phyloP scores from a whole-genome alignment of 1,284 basidiomycete genomes.

The Cutaneotrichosporon curvatum region DNA sequence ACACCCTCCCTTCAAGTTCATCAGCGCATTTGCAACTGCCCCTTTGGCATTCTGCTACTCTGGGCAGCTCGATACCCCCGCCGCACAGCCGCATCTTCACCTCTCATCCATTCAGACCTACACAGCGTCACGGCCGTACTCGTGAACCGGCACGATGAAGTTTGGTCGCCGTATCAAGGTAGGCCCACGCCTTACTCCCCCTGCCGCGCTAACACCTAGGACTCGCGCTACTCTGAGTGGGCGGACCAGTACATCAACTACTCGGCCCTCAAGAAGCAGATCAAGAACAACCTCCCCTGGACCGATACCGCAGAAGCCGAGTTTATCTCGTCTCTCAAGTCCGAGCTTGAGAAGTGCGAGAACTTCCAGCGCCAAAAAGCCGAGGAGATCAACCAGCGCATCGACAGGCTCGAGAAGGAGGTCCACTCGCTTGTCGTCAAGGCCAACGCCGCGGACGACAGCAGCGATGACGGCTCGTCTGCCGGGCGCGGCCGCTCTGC shows the following conservation, averaged over 20 bases:
- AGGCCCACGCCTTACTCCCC: constrained; percentile 22
- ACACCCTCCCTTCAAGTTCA: too few species aligned
- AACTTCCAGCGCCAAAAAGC: constrained; percentile 92
- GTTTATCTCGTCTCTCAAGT: constrained; percentile 70
- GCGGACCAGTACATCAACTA: constrained; percentile 84
- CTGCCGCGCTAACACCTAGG: constrained; percentile 49
- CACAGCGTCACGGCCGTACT: too few species aligned
- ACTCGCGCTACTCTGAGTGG: constrained; percentile 82
- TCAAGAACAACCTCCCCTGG: constrained; percentile 64
- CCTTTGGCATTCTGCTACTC: too few species aligned
- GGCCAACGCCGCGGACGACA: constrained; percentile 32
- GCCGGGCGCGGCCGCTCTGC: constrained; percentile 15
- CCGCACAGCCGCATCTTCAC: too few species aligned
- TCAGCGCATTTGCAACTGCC: too few species aligned
- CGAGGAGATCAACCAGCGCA: constrained; percentile 69
- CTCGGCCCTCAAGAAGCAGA: constrained; percentile 75
- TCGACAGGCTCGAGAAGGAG: constrained; percentile 69
- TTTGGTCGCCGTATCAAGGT: constrained; percentile 84
- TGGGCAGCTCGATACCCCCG: too few species aligned
- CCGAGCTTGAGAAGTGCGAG: constrained; percentile 91
- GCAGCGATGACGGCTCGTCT: constrained; percentile 45
- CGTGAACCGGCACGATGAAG: constrained; percentile 66
- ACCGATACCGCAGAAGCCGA: constrained; percentile 67
- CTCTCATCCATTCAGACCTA: too few species aligned
- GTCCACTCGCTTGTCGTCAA: constrained; percentile 64